Conservation (phyloP, 345 rosid genomes). For the Iberis pinnata region DNA sequence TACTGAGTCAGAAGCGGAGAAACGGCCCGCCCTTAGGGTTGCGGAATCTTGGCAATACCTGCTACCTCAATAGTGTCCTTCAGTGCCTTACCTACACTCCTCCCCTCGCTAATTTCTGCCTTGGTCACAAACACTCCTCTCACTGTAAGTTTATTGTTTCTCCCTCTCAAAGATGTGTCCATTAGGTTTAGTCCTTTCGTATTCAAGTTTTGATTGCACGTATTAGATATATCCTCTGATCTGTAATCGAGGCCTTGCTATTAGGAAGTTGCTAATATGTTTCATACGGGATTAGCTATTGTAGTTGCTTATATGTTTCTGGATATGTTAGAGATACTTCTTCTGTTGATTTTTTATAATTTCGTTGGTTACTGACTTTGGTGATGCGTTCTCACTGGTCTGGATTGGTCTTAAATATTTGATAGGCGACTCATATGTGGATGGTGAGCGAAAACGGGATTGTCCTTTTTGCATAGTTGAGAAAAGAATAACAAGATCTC, state of each 20-base stretch:
- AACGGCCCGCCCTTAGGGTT: constrained; percentile 86
- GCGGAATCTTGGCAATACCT: constrained; percentile 88
- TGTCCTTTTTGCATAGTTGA: constrained; percentile 90
- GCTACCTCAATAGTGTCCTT: constrained; percentile 90
- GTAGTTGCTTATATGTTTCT: neutral
- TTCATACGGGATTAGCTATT: constrained; percentile 8
- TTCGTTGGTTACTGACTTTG: neutral
- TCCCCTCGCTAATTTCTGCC: constrained; percentile 97
- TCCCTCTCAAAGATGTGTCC: neutral
- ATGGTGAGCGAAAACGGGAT: constrained; percentile 56
- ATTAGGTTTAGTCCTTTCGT: neutral
- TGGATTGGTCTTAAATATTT: neutral
- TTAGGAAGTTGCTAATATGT: neutral
- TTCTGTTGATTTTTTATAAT: neutral
- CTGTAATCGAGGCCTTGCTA: neutral
- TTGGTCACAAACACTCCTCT: constrained; percentile 68
- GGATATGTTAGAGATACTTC: neutral
- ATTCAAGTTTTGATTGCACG: neutral
- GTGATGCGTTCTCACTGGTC: neutral
- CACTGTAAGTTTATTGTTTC: constrained; percentile 37
- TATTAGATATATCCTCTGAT: neutral
- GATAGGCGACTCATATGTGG: constrained; percentile 54
- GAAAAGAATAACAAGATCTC: constrained; percentile 69
- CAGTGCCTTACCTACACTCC: constrained; percentile 98
- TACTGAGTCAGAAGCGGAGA: constrained; percentile 66